Percentiles rank a stretch among this genome's conserved stretches.
phyloP scores from a whole-genome alignment of 371 early-diverging fungal species.

The Saksenaea oblongispora region DNA sequence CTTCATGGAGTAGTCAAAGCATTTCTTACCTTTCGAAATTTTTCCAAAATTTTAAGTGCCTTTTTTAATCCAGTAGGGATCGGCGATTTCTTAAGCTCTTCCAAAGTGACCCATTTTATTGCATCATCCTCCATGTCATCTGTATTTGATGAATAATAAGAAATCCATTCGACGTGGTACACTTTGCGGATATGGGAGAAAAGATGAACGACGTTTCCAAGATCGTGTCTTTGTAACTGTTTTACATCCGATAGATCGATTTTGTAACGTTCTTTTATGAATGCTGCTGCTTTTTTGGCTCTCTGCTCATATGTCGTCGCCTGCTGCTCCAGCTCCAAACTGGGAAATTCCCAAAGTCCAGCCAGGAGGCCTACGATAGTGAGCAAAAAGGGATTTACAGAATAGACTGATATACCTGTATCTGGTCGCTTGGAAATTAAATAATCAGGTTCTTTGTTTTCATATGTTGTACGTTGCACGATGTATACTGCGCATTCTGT shows the following conservation, averaged over 20 bases:
- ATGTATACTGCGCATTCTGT: constrained; percentile 66
- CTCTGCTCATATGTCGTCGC: constrained; percentile 45
- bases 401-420: constrained; percentile 29
- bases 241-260: constrained; percentile 22
- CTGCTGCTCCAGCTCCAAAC: constrained; percentile 39
- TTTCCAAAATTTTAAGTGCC: constrained; percentile 57
- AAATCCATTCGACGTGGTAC: constrained; percentile 60
- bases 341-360: constrained; percentile 83
- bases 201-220: constrained; percentile 65
- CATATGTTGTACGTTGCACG: constrained; percentile 36
- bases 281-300: constrained; percentile 27
- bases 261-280: constrained; percentile 26
- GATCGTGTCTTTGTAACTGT: constrained; percentile 31
- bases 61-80: constrained; percentile 74
- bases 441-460: constrained; percentile 26
- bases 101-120: constrained; percentile 53
- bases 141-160: constrained; percentile 26
- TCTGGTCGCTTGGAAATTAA: constrained; percentile 61
- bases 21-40: constrained; percentile 20
- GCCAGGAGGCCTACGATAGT: constrained; percentile 63
- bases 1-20: background rate
- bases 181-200: constrained; percentile 75
- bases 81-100: constrained; percentile 55
- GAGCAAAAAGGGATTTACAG: background rate
- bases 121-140: constrained; percentile 6